Base-by-base conservation (phyloP, 768 basidiomycete species). In the Serendipita sp. region DNA sequence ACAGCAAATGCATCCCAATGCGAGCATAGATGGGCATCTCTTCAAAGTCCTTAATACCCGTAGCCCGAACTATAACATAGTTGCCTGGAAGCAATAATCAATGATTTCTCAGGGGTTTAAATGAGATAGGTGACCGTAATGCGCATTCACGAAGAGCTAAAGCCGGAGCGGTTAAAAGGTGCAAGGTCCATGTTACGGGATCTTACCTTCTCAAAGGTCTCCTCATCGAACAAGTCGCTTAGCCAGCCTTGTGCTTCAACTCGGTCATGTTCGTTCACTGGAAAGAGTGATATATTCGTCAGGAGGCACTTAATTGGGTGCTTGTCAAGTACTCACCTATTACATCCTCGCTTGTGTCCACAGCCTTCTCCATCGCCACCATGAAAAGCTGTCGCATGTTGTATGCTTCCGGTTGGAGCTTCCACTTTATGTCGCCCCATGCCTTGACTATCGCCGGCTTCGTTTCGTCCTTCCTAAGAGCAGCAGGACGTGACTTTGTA, bases 1-100 rank as follows among this genome's bases (percentile, higher is more conserved):
- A 90, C 28, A 89, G 71, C 3, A 90, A 75, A 67, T 89, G 87
- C 88, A 89, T 89, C 4, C 83, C 84, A 50, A 86, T 75, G 42
- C 76, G 75, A 1, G 81, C 78, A 67, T 82, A 87, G 45, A 88
- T 75, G 0, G 86, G 86, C 86, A 88, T 88, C 33, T 76, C 77
- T 73, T 88, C 86, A 63, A 86, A 88, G 64, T 83, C 75, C 67
- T 76, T 77, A 68, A 82, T 74, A 0, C 72, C 72, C 0, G 72
- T 71, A 33, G 61, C 26, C 3, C 74, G 67, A 61, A 74, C 71
- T 30, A 62, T 63, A 31, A 74, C 22, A 45, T 48, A 51, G 44
- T 33, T 43, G 16, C 44, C 28, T 62, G 14, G n/a, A 20, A 43
- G 7, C 14, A 4, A 24, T 22, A 22, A 22, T 42, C 13, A n/a